These are phyloP conservation scores for Plantago rigida DNA, from an alignment of 305 asterid genomes.

Conservation along the genomic window DNA sequence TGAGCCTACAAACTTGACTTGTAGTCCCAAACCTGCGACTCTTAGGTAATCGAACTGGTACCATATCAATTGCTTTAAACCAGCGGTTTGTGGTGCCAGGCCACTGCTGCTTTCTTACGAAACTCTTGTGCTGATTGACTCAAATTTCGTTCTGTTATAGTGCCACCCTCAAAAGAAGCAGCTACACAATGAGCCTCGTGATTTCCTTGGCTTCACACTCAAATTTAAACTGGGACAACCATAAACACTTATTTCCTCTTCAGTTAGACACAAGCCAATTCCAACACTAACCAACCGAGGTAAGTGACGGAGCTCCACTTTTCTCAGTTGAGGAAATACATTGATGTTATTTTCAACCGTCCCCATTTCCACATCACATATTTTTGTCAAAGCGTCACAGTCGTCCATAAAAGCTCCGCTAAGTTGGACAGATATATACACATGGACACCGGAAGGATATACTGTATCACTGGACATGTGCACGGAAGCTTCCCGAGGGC, in stretches of 20 bases:
- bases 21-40: too few species aligned
- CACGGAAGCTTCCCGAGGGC: conserved; percentile 14
- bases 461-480: conserved; percentile 13
- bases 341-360: neutral
- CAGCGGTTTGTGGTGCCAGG: too few species aligned
- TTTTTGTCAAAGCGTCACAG: too few species aligned
- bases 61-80: too few species aligned
- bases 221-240: conserved; percentile 11
- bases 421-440: conserved; percentile 5
- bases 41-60: too few species aligned
- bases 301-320: conserved; percentile 18
- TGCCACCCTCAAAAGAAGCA: neutral
- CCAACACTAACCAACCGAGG: conserved; percentile 21
- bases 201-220: conserved; percentile 3
- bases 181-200: neutral
- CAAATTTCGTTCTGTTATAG: too few species aligned
- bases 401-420: conserved; percentile 17
- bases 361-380: neutral
- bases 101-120: too few species aligned
- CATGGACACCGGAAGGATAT: neutral
- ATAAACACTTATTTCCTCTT: neutral
- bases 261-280: conserved; percentile 5
- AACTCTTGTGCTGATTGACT: too few species aligned
- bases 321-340: conserved; percentile 17
- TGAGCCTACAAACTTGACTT: too few species aligned